Evolutionary conservation across 164 flowering plant genomes (phyloP).

Genomic region (Stephania cephalantha): DNA sequence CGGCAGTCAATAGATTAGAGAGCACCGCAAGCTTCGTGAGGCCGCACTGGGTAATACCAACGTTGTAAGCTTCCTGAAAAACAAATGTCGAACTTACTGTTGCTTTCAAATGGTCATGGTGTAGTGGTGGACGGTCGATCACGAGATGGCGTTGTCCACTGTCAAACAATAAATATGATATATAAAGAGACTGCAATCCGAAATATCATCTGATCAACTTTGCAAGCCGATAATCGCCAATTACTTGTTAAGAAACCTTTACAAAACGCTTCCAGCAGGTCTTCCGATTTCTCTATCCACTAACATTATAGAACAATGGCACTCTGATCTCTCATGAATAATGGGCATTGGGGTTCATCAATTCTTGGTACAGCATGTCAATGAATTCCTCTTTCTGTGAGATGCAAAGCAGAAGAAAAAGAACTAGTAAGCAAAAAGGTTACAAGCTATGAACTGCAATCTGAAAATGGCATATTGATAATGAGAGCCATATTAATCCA

Average conservation of each 20-base stretch:
- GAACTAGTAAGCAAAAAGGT: background rate
- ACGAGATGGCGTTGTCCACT: background rate
- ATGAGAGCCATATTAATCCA: background rate
- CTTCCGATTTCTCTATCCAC: background rate
- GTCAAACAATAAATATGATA: background rate
- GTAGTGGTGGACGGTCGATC: background rate
- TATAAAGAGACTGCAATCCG: background rate
- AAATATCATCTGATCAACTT: background rate
- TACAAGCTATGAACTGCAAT: background rate
- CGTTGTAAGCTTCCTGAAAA: background rate
- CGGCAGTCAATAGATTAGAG: background rate
- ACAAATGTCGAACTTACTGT: background rate
- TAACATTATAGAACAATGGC: too few species aligned
- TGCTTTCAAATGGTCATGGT: background rate
- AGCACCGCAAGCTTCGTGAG: background rate
- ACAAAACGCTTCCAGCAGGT: constrained; percentile 1
- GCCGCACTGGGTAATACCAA: background rate
- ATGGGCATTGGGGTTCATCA: constrained; percentile 37
- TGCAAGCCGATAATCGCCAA: background rate
- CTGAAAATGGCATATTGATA: background rate
- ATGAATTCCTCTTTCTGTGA: constrained; percentile 70
- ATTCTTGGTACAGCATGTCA: constrained; percentile 62
- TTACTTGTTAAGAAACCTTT: background rate
- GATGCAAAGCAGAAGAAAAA: background rate
- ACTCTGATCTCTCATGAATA: background rate